Evolutionary conservation across 2,329 filamentous ascomycete genomes (phyloP).

Genomic region (Fusarium metavorans): DNA sequence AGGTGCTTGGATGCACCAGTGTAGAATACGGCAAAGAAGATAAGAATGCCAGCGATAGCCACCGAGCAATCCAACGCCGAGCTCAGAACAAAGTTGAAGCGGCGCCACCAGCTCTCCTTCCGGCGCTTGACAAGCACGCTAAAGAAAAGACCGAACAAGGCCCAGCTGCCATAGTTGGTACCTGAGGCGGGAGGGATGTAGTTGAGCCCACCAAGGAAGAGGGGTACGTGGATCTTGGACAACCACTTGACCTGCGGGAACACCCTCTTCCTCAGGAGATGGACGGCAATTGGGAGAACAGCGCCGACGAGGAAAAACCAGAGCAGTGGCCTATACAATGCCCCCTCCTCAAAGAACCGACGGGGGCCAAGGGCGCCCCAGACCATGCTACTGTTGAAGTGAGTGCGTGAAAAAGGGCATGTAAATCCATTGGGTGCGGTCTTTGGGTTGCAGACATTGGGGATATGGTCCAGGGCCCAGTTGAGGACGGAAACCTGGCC

Average conservation of each 20-base stretch:
- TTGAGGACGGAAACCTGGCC: slow-evolving; percentile 57
- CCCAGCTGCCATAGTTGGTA: slow-evolving; percentile 50
- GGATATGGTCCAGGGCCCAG: slow-evolving; percentile 58
- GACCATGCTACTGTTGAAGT: slow-evolving; percentile 66
- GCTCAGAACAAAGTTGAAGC: slow-evolving; percentile 49
- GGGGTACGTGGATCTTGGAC: slow-evolving; percentile 45
- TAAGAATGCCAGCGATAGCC: slow-evolving; percentile 48
- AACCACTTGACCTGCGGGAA: slow-evolving; percentile 45
- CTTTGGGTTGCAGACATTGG: slow-evolving; percentile 59
- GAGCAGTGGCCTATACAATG: slow-evolving; percentile 61
- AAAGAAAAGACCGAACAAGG: slow-evolving; percentile 47
- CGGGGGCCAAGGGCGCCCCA: slow-evolving; percentile 69
- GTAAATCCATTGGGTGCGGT: slow-evolving; percentile 60
- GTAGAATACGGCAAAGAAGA: slow-evolving; percentile 51
- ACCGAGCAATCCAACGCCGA: slow-evolving; percentile 49
- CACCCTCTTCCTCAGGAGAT: slow-evolving; percentile 43
- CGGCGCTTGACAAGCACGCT: slow-evolving; percentile 41
- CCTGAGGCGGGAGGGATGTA: slow-evolving; percentile 50
- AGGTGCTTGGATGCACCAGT: slow-evolving; percentile 43
- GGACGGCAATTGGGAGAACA: slow-evolving; percentile 60
- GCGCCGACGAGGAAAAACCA: slow-evolving; percentile 68
- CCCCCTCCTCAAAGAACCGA: slow-evolving; percentile 64
- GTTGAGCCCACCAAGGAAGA: slow-evolving; percentile 48
- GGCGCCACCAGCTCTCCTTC: slow-evolving; percentile 46
- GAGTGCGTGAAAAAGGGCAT: slow-evolving; percentile 50